These are phyloP conservation scores for Vitis hybrid DNA, from an alignment of 177 flowering plant genomes.

Conservation along the genomic window DNA sequence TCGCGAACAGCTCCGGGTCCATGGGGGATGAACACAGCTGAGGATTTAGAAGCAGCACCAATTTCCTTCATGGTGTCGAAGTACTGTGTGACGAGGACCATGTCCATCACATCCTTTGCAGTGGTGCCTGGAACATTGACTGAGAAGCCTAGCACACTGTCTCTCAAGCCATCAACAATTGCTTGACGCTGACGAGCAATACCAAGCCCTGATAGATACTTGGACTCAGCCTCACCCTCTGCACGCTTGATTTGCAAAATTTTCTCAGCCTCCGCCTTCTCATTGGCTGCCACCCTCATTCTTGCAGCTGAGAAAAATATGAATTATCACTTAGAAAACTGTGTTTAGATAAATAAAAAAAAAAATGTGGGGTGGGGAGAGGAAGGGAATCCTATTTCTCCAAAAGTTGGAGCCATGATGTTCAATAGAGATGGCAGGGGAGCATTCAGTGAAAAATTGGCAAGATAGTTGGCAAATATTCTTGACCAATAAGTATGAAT, in stretches of 20 bases:
- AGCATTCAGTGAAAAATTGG: no score
- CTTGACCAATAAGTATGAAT: no score
- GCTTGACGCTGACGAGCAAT: constrained; percentile 89
- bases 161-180: constrained; percentile 76
- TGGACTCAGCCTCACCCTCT: constrained; percentile 85
- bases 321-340: no score
- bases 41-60: constrained; percentile 72
- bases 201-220: constrained; percentile 76
- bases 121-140: constrained; percentile 84
- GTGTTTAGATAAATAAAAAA: background rate
- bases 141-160: constrained; percentile 78
- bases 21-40: constrained; percentile 80
- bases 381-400: no score
- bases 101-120: constrained; percentile 84
- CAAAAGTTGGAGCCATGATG: no score
- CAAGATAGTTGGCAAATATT: no score
- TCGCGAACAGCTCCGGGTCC: constrained; percentile 86
- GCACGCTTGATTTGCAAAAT: constrained; percentile 80
- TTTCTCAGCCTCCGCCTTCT: constrained; percentile 86
- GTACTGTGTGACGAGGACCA: constrained; percentile 82
- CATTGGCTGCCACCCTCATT: constrained; percentile 71
- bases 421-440: no score
- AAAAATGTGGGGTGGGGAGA: no score
- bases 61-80: constrained; percentile 88
- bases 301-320: constrained; percentile 59